Evolutionary conservation across 306 rosid genomes (phyloP).

Genomic region (Erythrophleum fordii): DNA sequence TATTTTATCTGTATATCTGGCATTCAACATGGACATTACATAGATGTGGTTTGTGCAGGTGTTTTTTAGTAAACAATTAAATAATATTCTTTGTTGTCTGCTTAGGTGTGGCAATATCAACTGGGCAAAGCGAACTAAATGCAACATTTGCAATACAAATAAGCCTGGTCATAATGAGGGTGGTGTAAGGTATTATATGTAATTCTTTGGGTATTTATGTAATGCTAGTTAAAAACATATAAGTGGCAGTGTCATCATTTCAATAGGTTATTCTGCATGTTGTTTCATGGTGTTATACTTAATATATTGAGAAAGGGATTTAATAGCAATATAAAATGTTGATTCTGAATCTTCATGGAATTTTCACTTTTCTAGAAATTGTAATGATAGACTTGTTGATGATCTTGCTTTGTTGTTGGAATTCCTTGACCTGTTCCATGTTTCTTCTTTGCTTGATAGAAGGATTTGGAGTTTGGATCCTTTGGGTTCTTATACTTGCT

Average conservation of each 20-base stretch:
- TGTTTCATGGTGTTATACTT: background rate
- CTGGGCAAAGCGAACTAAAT: constrained; percentile 97
- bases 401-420: background rate
- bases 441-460: background rate
- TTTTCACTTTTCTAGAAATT: background rate
- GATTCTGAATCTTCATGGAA: background rate
- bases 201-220: constrained; percentile 27
- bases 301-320: background rate
- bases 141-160: constrained; percentile 97
- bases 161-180: constrained; percentile 96
- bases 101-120: constrained; percentile 97
- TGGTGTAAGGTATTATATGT: constrained; percentile 82
- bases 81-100: constrained; percentile 14
- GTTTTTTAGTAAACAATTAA: background rate
- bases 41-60: constrained; percentile 6
- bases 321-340: background rate
- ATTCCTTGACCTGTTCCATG: background rate
- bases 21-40: background rate
- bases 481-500: background rate
- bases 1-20: background rate
- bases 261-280: background rate
- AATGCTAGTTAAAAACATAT: constrained; percentile 11
- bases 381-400: background rate
- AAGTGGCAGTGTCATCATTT: background rate
- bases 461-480: background rate